Conservation (phyloP, 495 filamentous ascomycete genomes). For the Aspergillus funiculosus region DNA sequence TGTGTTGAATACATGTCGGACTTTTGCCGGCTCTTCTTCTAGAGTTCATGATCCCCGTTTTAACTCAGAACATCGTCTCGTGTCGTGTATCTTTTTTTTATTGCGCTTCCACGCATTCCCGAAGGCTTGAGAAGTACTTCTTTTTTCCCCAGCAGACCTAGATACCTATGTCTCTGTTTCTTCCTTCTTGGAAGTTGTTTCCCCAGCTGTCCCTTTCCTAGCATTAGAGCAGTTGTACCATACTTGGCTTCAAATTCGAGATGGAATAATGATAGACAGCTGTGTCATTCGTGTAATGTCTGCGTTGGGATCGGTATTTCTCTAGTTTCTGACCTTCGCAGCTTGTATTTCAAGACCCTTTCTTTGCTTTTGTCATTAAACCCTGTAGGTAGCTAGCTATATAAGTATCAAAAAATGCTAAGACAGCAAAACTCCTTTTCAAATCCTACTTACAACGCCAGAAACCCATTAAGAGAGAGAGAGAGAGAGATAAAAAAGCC, state of each 20-base stretch:
- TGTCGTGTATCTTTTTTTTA: too few species aligned
- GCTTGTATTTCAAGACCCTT: not conserved
- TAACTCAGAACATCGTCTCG: too few species aligned
- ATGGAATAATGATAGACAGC: constrained; percentile 3
- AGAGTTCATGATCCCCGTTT: not conserved
- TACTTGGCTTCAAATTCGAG: constrained; percentile 21
- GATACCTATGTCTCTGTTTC: constrained; percentile 11
- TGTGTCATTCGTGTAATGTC: constrained; percentile 3
- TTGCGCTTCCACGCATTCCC: too few species aligned
- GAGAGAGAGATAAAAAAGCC: not conserved
- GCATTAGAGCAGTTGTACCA: constrained; percentile 37
- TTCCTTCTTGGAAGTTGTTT: constrained; percentile 21
- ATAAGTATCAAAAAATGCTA: not conserved
- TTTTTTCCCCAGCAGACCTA: too few species aligned
- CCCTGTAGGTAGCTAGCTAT: not conserved
- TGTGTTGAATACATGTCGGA: too few species aligned
- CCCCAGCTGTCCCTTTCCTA: constrained; percentile 17
- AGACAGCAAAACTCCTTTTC: not conserved
- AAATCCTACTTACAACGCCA: constrained; percentile 15
- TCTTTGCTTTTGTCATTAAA: not conserved
- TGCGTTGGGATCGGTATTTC: too few species aligned
- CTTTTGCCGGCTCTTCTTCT: not conserved
- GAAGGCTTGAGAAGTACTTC: too few species aligned
- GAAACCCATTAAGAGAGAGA: constrained; percentile 1
- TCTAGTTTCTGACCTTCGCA: too few species aligned